Evolutionary conservation across 441 rosid genomes (phyloP), one percentile per base, ranked within the genome.

Genomic region (Bocquillonia castaneifolia): DNA sequence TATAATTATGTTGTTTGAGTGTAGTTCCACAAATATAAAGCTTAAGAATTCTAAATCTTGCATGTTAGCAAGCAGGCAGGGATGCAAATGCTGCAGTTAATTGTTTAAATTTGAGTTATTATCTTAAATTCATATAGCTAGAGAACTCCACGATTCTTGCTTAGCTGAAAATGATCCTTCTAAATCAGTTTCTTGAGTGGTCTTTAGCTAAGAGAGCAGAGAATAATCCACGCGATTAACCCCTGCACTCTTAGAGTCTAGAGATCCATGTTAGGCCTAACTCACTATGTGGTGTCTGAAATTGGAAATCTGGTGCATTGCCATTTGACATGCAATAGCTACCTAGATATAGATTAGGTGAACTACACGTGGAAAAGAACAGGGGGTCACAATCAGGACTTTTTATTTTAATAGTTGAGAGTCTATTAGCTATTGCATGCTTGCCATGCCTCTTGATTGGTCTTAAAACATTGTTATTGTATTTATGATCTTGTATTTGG

Each of bases 321-420:
- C 70, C 82, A 79, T 82, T 80, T 80, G 84, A 84, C 85, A 77
- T 75, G 72, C 59, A 83, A 76, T 76, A 74, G 77, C 76, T 55
- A 73, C 77, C 22, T 58, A 58, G 74, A 60, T 80, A 44, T 74
- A 66, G 76, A 80, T 84, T 89, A 82, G 90, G 92, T 85, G 85
- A 86, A 73, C 90, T 81, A 78, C 90, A 89, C 90, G 92, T 86
- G 90, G 90, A 88, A 85, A 88, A 81, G 79, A 74, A 81, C 82
- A 40, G 67, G 47, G 57, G 54, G 82, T 89, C 87, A 18, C 73
- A 59, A 47, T 86, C 90, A 68, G 64, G 79, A 74, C 50, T 78
- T 69, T 76, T 78, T 36, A 3, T 36, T 42, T 74, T 47, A 59
- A 13, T 52, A 17, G 76, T 68, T 74, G 76, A 76, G 76, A 73